Evolutionary conservation across 805 yeast species (phyloP), one percentile per base, ranked within the genome.

Genomic region (Wickerhamomyces subpelliculosus): DNA sequence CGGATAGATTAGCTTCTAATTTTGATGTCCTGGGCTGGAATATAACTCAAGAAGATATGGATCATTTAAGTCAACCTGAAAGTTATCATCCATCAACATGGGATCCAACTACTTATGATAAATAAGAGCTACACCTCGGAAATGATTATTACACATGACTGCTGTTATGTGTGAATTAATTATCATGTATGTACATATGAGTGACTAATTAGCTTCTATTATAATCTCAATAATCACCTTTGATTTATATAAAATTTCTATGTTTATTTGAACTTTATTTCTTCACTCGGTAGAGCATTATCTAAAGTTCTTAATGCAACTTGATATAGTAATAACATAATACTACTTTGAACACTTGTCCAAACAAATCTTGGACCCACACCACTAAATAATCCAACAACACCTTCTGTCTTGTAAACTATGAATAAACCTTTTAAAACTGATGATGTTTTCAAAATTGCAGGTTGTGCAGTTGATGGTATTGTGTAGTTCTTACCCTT

Each of bases 281-380:
- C 43, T 12, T 19, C 25, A 13, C 11, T 26, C 20, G 36, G 36
- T 22, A 32, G 16, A 4, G 39, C 33, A 4, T 40, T 48, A 41
- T 58, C 59, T 40, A 65, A 43, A 14, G 52, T 61, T 48, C 77
- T 77, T 51, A 90, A 64, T 4, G 90, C 70, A 31, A 78, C 66
- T 59, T 93, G 98, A 61, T 93, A 93, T 28, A 89, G 65, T 46
- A 90, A 66, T 38, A 93, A 69, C 97, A 93, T 90, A 34, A 93
- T 82, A 47, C 95, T 84, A 59, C 96, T 85, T 60, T 93, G 99
- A 16, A 89, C 67, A 45, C 95, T 84, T 0, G 97, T 90, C 99
- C 99, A 93, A 5, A 93, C 82, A 47, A 88, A 80, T 45, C 99
- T 71, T 1, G 99, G 98, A 0, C 96, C 97, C 6, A 93, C 96